Evolutionary conservation across 768 basidiomycete genomes (phyloP).

Genomic region (Megacollybia marginata): DNA sequence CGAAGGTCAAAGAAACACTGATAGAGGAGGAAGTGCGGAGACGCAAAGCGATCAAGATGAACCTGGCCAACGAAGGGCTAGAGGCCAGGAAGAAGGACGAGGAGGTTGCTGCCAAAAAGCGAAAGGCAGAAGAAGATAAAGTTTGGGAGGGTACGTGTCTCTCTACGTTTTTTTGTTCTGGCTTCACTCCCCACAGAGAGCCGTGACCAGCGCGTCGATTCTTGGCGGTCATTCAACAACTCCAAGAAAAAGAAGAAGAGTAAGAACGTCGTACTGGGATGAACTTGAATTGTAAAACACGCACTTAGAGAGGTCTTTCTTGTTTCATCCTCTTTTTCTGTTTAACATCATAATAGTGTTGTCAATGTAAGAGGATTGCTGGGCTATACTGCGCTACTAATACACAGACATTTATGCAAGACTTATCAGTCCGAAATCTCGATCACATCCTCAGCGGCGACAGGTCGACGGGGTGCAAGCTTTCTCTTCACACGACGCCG

Average conservation of each 20-base stretch:
- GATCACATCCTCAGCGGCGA: conserved; percentile 39
- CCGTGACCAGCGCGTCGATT: conserved; percentile 76
- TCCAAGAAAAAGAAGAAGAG: conserved; percentile 81
- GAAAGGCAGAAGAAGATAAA: conserved; percentile 85
- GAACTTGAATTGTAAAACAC: too few relatives aligned
- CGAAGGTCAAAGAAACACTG: conserved; percentile 74
- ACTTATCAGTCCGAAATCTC: conserved; percentile 25
- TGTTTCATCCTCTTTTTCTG: too few relatives aligned
- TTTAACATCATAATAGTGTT: too few relatives aligned
- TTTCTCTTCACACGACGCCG: conserved; percentile 39
- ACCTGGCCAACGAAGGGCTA: conserved; percentile 84
- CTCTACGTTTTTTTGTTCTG: neutral
- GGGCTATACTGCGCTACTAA: too few relatives aligned
- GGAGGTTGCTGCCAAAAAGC: conserved; percentile 66
- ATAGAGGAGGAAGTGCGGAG: conserved; percentile 87
- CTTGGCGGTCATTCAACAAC: conserved; percentile 68
- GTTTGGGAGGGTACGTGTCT: conserved; percentile 71
- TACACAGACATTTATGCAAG: too few relatives aligned
- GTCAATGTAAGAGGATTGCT: too few relatives aligned
- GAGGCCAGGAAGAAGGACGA: conserved; percentile 94
- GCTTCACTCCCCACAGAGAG: conserved; percentile 36
- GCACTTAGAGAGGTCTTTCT: too few relatives aligned
- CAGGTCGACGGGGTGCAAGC: conserved; percentile 12
- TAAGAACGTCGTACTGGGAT: conserved; percentile 64
- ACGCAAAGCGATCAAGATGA: conserved; percentile 84